Evolutionary conservation across 169 alveolate genomes (phyloP).

Genomic region (Plasmodium gaboni): DNA sequence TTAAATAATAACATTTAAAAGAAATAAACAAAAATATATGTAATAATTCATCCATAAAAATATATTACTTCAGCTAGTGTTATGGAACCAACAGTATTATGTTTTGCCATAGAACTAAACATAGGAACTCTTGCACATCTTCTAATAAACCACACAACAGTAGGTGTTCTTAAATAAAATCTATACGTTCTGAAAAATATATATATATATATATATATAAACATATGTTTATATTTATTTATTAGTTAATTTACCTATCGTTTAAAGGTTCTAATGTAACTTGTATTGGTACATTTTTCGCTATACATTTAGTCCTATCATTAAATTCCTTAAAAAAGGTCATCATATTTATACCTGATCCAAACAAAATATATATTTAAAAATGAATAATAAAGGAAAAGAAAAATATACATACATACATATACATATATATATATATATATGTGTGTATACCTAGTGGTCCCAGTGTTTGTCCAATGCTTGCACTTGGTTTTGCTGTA

Average conservation of each 20-base stretch:
- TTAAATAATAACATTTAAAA: neutral
- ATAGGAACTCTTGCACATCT: slow-evolving; percentile 91
- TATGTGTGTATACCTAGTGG: slow-evolving; percentile 87
- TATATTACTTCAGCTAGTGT: slow-evolving; percentile 87
- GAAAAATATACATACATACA: neutral
- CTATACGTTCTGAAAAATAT: slow-evolving; percentile 83
- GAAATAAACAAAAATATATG: neutral
- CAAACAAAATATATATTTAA: neutral
- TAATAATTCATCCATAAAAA: neutral
- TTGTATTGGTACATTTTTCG: slow-evolving; percentile 91
- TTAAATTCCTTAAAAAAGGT: slow-evolving; percentile 92
- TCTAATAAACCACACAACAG: slow-evolving; percentile 90
- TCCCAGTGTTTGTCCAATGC: slow-evolving; percentile 93
- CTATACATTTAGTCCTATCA: slow-evolving; percentile 87
- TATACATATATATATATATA: neutral
- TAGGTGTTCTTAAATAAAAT: slow-evolving; percentile 90
- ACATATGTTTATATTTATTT: neutral
- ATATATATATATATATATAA: too few relatives aligned
- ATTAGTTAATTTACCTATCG: slow-evolving; percentile 80
- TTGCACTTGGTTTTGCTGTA: slow-evolving; percentile 93
- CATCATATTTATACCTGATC: slow-evolving; percentile 88
- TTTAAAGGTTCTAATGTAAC: slow-evolving; percentile 86
- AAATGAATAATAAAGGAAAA: neutral
- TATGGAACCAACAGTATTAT: slow-evolving; percentile 89
- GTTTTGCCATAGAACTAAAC: slow-evolving; percentile 90